These are phyloP conservation scores for Neurospora africana DNA, from an alignment of 495 filamentous ascomycete genomes.

Conservation along the genomic window DNA sequence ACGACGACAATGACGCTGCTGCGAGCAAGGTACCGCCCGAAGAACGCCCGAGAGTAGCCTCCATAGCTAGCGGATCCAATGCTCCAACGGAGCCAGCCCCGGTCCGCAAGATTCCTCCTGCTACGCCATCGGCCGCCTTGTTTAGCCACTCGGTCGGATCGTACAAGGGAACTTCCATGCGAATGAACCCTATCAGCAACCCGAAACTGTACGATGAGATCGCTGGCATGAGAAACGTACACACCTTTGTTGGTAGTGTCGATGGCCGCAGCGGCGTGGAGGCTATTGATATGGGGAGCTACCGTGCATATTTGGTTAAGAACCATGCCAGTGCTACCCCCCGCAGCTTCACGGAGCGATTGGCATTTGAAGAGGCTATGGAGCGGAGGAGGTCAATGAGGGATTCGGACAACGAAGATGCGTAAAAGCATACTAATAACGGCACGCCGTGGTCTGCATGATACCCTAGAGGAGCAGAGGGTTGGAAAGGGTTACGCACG, in stretches of 20 bases:
- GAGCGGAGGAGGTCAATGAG: constrained; percentile 12
- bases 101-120: constrained; percentile 5
- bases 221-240: constrained; percentile 33
- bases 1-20: constrained; percentile 11
- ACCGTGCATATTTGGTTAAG: constrained; percentile 15
- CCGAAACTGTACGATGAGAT: constrained; percentile 34
- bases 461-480: background rate
- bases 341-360: constrained; percentile 32
- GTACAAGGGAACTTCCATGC: constrained; percentile 29
- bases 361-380: constrained; percentile 34
- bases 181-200: constrained; percentile 25
- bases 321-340: constrained; percentile 20
- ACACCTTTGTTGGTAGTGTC: constrained; percentile 35
- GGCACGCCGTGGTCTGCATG: background rate
- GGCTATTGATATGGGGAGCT: constrained; percentile 28
- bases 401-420: background rate
- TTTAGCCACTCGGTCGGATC: constrained; percentile 29
- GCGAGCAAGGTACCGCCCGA: constrained; percentile 1
- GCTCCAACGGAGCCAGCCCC: background rate
- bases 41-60: background rate
- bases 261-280: constrained; percentile 32
- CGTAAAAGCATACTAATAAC: background rate
- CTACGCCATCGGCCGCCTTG: constrained; percentile 17
- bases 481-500: background rate
- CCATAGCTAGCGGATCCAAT: background rate